A percentile compares a stretch with the other conserved stretches of the same genome.
Conservation (phyloP, 2,329 filamentous ascomycete species). For the Ophiocordyceps sinensis region DNA sequence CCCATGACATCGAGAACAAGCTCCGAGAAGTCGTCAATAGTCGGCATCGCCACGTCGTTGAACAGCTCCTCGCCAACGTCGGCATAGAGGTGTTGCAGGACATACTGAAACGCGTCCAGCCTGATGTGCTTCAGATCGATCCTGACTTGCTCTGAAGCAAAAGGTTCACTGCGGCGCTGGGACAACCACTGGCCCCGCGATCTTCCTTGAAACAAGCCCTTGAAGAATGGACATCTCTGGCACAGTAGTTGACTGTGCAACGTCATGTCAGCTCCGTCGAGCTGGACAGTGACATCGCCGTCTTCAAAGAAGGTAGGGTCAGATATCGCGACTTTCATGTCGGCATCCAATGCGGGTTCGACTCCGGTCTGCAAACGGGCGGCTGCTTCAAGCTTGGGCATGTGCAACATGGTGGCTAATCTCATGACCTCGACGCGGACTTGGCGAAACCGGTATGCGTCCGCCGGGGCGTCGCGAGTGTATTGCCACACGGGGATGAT, state of each 20-base stretch:
- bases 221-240: slow-evolving; percentile 81
- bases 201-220: slow-evolving; percentile 78
- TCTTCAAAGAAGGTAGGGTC: slow-evolving; percentile 62
- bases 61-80: slow-evolving; percentile 74
- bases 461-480: slow-evolving; percentile 46
- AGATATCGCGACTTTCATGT: slow-evolving; percentile 55
- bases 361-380: slow-evolving; percentile 60
- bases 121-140: slow-evolving; percentile 77
- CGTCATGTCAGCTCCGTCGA: slow-evolving; percentile 56
- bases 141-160: slow-evolving; percentile 31
- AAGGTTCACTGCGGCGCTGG: slow-evolving; percentile 39
- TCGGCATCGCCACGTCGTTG: slow-evolving; percentile 53
- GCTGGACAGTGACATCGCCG: slow-evolving; percentile 64
- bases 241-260: slow-evolving; percentile 72
- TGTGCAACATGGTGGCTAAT: slow-evolving; percentile 54
- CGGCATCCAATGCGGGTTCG: slow-evolving; percentile 46
- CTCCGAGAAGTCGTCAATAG: slow-evolving; percentile 74
- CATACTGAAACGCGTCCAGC: slow-evolving; percentile 58
- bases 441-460: slow-evolving; percentile 63
- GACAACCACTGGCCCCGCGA: slow-evolving; percentile 75
- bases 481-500: slow-evolving; percentile 80
- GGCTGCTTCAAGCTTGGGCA: slow-evolving; percentile 60
- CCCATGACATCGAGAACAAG: slow-evolving; percentile 83
- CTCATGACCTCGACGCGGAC: slow-evolving; percentile 80
- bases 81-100: slow-evolving; percentile 69